Base-by-base conservation (phyloP, 139 green algal species). In the Bryopsis sp. region DNA sequence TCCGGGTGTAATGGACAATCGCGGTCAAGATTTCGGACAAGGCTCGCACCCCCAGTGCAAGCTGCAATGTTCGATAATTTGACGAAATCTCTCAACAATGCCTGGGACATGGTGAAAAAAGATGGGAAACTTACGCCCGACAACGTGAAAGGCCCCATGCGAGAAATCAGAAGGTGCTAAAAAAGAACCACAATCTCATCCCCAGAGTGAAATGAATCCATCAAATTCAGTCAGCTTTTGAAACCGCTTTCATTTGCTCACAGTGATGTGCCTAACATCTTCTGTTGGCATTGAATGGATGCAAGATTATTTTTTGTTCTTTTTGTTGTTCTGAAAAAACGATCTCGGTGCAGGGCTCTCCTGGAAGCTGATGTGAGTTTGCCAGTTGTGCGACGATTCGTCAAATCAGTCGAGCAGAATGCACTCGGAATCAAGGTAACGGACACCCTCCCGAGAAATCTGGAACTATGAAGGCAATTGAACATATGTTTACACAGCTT, bases 341-440 rank as follows among this genome's bases (percentile, higher is more conserved):
- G 28, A 39, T 33, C 4, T 22, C 28, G 39, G 24, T 39, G 15
- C 29, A 65, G 94, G 15, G 94, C 94, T 2, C 85, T 99, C 58
- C 86, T 99, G 34, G 94, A 99, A 74, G 94, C 94, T 7, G 94
- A 99, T 74, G 92, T 95, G 64, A 89, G 77, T 37, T 78, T 98
- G 57, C 93, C 93, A 3, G 88, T 98, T 39, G 93, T 97, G 58
- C 86, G 93, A 1, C 74, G 84, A 5, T 98, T 98, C 75, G 83
- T 98, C 47, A 88, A 87, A 48, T 73, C 73, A 4, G 90, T 98
- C 26, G 88, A 95, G 76, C 81, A 89, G 68, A 82, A 78, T 47
- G 91, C 90, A 3, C 69, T 95, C 63, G 94, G 93, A 0, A 64
- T 76, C 5, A 74, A 88, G 36, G 92, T 92, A 32, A 58, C 76